Evolutionary conservation across 306 rosid genomes (phyloP).

Genomic region (Rubus idaeus): DNA sequence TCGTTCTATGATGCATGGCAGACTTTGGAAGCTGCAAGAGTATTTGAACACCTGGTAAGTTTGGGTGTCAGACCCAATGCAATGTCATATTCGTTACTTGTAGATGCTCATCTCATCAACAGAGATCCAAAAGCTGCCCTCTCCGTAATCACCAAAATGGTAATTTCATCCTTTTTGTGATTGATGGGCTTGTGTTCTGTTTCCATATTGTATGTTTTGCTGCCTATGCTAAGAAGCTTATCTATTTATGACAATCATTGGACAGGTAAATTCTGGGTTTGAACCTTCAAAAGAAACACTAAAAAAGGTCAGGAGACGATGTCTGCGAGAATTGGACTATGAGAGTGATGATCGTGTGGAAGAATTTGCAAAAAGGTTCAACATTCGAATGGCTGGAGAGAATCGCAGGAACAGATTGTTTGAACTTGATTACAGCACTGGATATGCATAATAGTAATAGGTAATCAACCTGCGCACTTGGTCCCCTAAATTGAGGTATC

Average conservation of each 20-base stretch:
- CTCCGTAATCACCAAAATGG: slow-evolving; percentile 65
- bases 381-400: slow-evolving; percentile 52
- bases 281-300: slow-evolving; percentile 63
- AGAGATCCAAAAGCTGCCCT: slow-evolving; percentile 76
- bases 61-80: slow-evolving; percentile 85
- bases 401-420: slow-evolving; percentile 61
- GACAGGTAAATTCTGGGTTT: slow-evolving; percentile 71
- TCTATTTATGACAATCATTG: slow-evolving; percentile 21
- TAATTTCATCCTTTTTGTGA: slow-evolving; percentile 32
- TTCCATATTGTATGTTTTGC: neutral
- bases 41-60: slow-evolving; percentile 76
- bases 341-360: slow-evolving; percentile 60
- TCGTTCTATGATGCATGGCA: slow-evolving; percentile 34
- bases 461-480: neutral
- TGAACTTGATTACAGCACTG: slow-evolving; percentile 53
- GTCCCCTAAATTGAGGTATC: neutral
- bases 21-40: slow-evolving; percentile 81
- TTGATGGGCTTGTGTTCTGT: neutral
- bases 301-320: slow-evolving; percentile 71
- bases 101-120: slow-evolving; percentile 84
- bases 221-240: slow-evolving; percentile 20
- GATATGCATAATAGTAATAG: slow-evolving; percentile 47
- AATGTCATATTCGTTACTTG: slow-evolving; percentile 70
- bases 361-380: slow-evolving; percentile 47
- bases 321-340: slow-evolving; percentile 70